A percentile compares a stretch with the other conserved stretches of the same genome.
These are phyloP conservation scores for Penicillium fimorum DNA, from an alignment of 495 filamentous ascomycete species.

Conservation along the genomic window DNA sequence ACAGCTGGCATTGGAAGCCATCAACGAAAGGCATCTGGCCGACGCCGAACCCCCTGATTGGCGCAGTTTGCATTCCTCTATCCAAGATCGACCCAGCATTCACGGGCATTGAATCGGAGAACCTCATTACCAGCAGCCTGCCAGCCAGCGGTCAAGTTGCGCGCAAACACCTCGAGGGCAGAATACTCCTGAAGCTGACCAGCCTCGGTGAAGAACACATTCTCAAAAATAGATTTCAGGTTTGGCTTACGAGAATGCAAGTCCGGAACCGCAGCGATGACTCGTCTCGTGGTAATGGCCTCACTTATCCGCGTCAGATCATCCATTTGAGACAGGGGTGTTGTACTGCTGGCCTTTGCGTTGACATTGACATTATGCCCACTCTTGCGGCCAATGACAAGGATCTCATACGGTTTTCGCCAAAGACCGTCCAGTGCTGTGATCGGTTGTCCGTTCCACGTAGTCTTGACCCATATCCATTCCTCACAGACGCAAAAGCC, in stretches of 20 bases:
- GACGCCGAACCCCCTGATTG: neutral
- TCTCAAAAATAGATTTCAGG: slow-evolving; percentile 56
- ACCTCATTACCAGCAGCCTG: slow-evolving; percentile 87
- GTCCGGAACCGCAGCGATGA: slow-evolving; percentile 82
- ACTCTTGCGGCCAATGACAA: slow-evolving; percentile 59
- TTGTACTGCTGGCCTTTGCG: neutral
- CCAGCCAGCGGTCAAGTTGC: slow-evolving; percentile 85
- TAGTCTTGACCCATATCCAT: slow-evolving; percentile 92
- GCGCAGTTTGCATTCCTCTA: neutral
- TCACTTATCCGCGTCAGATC: slow-evolving; percentile 16
- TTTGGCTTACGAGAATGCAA: slow-evolving; percentile 89
- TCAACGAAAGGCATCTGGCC: neutral
- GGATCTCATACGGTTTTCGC: slow-evolving; percentile 83
- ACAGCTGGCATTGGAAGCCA: neutral
- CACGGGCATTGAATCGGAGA: slow-evolving; percentile 70
- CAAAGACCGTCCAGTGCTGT: slow-evolving; percentile 64
- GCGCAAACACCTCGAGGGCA: slow-evolving; percentile 83
- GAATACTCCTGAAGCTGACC: slow-evolving; percentile 43
- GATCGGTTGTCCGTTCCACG: slow-evolving; percentile 65
- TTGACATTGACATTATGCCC: neutral
- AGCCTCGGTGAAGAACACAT: slow-evolving; percentile 35
- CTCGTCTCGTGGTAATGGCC: slow-evolving; percentile 42
- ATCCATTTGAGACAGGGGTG: neutral
- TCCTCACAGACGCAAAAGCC: slow-evolving; percentile 69
- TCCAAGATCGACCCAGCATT: slow-evolving; percentile 57